phyloP scores from a whole-genome alignment of 2,329 filamentous ascomycete genomes.

The Penicillium sumatraense region DNA sequence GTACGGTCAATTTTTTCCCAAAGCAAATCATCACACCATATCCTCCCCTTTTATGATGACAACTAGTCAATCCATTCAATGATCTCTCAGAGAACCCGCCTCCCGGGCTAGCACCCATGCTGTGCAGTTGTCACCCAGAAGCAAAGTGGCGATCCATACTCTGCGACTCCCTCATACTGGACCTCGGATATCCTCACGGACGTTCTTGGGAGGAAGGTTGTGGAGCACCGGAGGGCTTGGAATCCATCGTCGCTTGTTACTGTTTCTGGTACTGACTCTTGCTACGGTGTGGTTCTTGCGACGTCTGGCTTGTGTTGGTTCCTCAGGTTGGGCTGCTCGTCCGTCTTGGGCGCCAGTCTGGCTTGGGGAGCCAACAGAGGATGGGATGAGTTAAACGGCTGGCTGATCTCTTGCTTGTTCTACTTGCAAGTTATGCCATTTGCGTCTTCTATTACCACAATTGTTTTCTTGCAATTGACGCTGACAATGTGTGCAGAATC shows the following conservation, averaged over 20 bases:
- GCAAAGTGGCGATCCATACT: slow-evolving; percentile 30
- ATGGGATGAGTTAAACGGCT: slow-evolving; percentile 51
- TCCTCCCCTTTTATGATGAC: slow-evolving; percentile 55
- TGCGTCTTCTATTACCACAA: not conserved
- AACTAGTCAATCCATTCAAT: slow-evolving; percentile 68
- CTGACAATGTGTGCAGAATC: slow-evolving; percentile 19
- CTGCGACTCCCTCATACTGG: slow-evolving; percentile 49
- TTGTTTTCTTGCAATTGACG: slow-evolving; percentile 8
- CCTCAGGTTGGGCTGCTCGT: slow-evolving; percentile 32
- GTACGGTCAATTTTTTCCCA: slow-evolving; percentile 27
- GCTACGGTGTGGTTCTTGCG: slow-evolving; percentile 22
- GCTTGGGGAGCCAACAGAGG: slow-evolving; percentile 40
- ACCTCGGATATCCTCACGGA: slow-evolving; percentile 35
- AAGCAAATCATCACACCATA: no score
- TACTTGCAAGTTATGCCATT: slow-evolving; percentile 17
- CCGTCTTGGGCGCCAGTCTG: slow-evolving; percentile 44
- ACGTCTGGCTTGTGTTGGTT: slow-evolving; percentile 43
- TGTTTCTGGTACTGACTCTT: slow-evolving; percentile 22
- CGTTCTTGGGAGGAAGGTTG: slow-evolving; percentile 48
- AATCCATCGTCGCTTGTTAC: slow-evolving; percentile 29
- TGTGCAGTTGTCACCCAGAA: slow-evolving; percentile 19
- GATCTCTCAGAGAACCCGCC: slow-evolving; percentile 51
- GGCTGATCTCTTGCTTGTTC: slow-evolving; percentile 35
- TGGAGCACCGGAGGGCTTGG: slow-evolving; percentile 40
- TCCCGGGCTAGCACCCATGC: slow-evolving; percentile 35